Conservation (phyloP, 1,139 yeast species). For the Debaryomycetaceae sp. region DNA sequence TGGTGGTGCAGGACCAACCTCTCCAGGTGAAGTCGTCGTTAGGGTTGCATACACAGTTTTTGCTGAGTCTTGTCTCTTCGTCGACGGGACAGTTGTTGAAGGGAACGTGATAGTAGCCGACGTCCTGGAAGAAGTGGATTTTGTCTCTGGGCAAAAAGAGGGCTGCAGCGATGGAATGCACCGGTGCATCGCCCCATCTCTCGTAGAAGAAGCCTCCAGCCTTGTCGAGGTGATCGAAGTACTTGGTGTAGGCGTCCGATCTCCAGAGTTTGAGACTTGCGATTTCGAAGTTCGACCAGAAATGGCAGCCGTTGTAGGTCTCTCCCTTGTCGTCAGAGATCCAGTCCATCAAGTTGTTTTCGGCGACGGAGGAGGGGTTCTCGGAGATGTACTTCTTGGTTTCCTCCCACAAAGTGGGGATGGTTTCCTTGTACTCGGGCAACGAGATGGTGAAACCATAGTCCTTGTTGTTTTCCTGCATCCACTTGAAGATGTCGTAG, state of each 20-base stretch:
- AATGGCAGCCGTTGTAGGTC: conserved; percentile 76
- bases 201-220: conserved; percentile 89
- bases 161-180: conserved; percentile 84
- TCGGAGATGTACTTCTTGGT: conserved; percentile 64
- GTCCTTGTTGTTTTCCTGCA: conserved; percentile 69
- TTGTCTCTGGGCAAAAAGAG: conserved; percentile 63
- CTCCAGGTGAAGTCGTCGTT: conserved; percentile 79
- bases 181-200: conserved; percentile 94
- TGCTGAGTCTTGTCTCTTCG: conserved; percentile 43
- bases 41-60: conserved; percentile 73
- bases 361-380: conserved; percentile 61
- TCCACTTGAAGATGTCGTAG: conserved; percentile 76
- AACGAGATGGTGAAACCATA: conserved; percentile 81
- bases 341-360: conserved; percentile 70
- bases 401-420: conserved; percentile 78
- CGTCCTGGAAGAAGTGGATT: conserved; percentile 76
- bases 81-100: conserved; percentile 77
- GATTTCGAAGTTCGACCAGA: conserved; percentile 86
- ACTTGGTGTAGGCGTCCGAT: conserved; percentile 60
- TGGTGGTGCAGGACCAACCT: conserved; percentile 79
- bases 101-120: conserved; percentile 80
- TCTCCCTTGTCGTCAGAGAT: conserved; percentile 65
- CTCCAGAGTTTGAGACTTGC: conserved; percentile 76
- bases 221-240: conserved; percentile 68
- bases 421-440: conserved; percentile 79